Conservation (phyloP, 2,329 filamentous ascomycete species). For the Beauveria australis region DNA sequence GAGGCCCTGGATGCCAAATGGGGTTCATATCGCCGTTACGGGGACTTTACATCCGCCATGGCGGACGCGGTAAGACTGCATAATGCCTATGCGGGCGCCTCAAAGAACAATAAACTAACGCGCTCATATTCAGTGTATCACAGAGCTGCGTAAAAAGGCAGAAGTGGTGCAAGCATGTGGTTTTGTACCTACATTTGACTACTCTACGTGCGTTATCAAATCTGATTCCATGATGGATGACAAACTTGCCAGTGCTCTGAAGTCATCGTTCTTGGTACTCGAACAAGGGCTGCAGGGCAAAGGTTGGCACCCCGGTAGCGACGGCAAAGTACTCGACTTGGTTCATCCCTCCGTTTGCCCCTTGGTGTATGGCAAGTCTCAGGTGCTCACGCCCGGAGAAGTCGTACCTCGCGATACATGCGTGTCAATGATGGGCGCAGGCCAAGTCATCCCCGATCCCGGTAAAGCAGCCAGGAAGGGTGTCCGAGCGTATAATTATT, state of each 20-base stretch:
- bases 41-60: no score
- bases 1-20: no score
- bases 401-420: no score
- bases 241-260: conserved; percentile 27
- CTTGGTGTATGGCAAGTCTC: conserved; percentile 39
- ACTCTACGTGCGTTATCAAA: conserved; percentile 25
- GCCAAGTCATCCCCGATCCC: no score
- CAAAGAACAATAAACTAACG: no score
- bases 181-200: conserved; percentile 22
- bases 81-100: no score
- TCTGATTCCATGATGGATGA: conserved; percentile 20
- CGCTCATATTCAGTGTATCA: conserved; percentile 14
- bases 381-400: no score
- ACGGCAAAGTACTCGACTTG: conserved; percentile 50
- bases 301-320: conserved; percentile 55
- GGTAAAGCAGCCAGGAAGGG: no score
- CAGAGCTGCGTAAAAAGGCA: not conserved
- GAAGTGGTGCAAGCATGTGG: not conserved
- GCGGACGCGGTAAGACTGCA: no score
- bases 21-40: no score
- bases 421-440: no score
- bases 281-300: conserved; percentile 27
- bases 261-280: conserved; percentile 41
- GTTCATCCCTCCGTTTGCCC: conserved; percentile 58
- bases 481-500: no score